Base-by-base conservation (phyloP, 768 basidiomycete species). In the Lentinula boryana region DNA sequence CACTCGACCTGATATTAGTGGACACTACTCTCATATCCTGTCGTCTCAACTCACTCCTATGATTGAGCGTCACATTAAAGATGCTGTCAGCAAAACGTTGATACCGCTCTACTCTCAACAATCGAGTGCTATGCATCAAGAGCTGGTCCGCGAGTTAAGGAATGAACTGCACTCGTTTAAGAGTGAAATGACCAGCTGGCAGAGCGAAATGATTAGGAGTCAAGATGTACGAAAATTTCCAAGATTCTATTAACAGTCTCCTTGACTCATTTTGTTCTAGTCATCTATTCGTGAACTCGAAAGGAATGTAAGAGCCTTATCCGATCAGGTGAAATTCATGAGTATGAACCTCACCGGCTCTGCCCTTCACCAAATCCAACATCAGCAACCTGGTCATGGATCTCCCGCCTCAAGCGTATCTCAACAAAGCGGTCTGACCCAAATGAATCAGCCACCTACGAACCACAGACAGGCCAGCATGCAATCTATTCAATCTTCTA, bases 291-390 rank as follows among this genome's bases (percentile, higher is more conserved):
- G 90, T 62, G 91, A 93, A 44, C 80, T 94, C 60, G 92, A 93
- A 71, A 87, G 86, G 65, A 85, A 84, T 5, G 86, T 94, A 58
- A 80, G 90, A 57, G 67, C 83, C 23, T 76, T 94, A 59, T 81
- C 88, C 33, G 92, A 94, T 54, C 92, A 94, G 69, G 84, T 94
- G 67, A 93, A 91, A 70, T 90, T 85, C 75, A 72, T 91, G 62
- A 84, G 78, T 65, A 75, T 87, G 72, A 90, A 85, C 64, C 66
- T 79, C 10, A 71, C 75, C 38, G 68, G 59, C 51, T 65, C 70
- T 62, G 72, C 72, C 46, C 74, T 78, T 50, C 79, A 78, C 61
- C 71, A 75, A 53, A 70, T 78, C 63, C 78, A 78, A 59, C 75
- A 75, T 46, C 67, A 68, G 52, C 76, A 78, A 51, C 75, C 71